Evolutionary conservation across 1,284 basidiomycete species (phyloP).

Genomic region (Ceratobasidium sp.): DNA sequence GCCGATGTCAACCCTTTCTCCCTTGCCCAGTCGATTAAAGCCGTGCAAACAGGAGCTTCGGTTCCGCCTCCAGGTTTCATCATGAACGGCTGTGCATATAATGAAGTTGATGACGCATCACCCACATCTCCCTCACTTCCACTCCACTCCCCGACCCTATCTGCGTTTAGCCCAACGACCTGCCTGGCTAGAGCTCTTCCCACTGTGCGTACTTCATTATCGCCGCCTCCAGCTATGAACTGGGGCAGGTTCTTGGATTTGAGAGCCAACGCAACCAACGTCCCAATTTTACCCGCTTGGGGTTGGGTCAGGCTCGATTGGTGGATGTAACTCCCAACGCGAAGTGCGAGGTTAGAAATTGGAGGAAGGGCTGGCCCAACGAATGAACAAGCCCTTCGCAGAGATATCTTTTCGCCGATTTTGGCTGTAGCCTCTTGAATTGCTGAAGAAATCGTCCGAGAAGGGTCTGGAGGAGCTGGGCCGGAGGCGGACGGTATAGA

Average conservation of each 20-base stretch:
- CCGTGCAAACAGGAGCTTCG: slow-evolving; percentile 69
- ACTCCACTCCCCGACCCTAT: slow-evolving; percentile 60
- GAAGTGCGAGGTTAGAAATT: slow-evolving; percentile 62
- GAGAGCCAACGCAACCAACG: slow-evolving; percentile 72
- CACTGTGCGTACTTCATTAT: slow-evolving; percentile 69
- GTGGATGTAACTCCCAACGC: slow-evolving; percentile 84
- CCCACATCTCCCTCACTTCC: slow-evolving; percentile 50
- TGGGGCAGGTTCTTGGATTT: slow-evolving; percentile 60
- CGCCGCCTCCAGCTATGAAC: slow-evolving; percentile 58
- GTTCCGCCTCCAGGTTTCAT: slow-evolving; percentile 61
- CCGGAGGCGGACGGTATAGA: slow-evolving; percentile 53
- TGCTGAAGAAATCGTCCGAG: slow-evolving; percentile 72
- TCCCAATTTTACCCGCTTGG: slow-evolving; percentile 74
- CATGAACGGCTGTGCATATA: slow-evolving; percentile 87
- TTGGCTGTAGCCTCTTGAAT: slow-evolving; percentile 85
- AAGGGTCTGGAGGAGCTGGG: slow-evolving; percentile 50
- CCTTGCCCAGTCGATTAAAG: slow-evolving; percentile 73
- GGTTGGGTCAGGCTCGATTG: slow-evolving; percentile 55
- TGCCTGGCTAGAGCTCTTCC: slow-evolving; percentile 85
- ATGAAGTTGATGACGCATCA: slow-evolving; percentile 64
- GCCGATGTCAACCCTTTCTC: slow-evolving; percentile 62
- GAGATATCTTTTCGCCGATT: slow-evolving; percentile 89
- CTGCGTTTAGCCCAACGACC: slow-evolving; percentile 85
- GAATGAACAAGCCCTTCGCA: slow-evolving; percentile 79
- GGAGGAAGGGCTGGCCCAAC: slow-evolving; percentile 67